phyloP scores from a whole-genome alignment of 2,329 filamentous ascomycete species.

The Claviceps africana region DNA sequence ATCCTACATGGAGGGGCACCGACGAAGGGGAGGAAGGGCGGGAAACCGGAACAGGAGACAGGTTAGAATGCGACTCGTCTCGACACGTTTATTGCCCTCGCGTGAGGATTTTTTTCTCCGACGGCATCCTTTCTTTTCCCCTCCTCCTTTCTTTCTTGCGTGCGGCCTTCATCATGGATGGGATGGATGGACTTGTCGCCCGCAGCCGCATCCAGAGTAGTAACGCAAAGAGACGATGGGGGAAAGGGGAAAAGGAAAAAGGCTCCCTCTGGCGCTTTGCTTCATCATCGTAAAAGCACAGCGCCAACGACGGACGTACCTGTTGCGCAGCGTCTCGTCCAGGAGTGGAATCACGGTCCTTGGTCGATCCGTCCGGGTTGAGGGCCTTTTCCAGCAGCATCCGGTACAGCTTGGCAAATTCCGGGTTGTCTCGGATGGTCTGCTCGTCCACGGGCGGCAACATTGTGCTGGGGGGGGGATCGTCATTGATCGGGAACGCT shows the following conservation, averaged over 20 bases:
- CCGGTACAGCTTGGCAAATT: constrained; percentile 44
- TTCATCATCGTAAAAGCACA: not conserved
- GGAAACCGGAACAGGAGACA: not conserved
- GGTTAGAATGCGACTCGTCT: not conserved
- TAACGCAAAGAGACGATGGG: not conserved
- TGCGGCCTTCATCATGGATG: not conserved
- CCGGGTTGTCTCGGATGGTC: constrained; percentile 41
- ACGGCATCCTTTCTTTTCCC: not conserved
- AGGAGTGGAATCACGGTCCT: constrained; percentile 32
- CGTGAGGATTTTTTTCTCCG: not conserved
- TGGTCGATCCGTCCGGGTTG: constrained; percentile 44
- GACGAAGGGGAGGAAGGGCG: not conserved
- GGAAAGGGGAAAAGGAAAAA: too few relatives aligned
- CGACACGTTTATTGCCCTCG: not conserved
- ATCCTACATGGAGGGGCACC: constrained; percentile 23
- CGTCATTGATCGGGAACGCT: not conserved
- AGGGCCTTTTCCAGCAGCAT: constrained; percentile 40
- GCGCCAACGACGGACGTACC: constrained; percentile 21
- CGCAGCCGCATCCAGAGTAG: not conserved
- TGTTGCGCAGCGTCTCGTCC: constrained; percentile 35
- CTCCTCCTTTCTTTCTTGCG: not conserved
- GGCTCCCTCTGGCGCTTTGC: not conserved
- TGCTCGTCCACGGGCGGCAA: constrained; percentile 43
- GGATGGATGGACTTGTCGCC: not conserved
- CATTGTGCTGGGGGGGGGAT: constrained; percentile 23